Conservation (phyloP, 176 grass and related monocot species). For the Puccinellia tenuiflora region DNA sequence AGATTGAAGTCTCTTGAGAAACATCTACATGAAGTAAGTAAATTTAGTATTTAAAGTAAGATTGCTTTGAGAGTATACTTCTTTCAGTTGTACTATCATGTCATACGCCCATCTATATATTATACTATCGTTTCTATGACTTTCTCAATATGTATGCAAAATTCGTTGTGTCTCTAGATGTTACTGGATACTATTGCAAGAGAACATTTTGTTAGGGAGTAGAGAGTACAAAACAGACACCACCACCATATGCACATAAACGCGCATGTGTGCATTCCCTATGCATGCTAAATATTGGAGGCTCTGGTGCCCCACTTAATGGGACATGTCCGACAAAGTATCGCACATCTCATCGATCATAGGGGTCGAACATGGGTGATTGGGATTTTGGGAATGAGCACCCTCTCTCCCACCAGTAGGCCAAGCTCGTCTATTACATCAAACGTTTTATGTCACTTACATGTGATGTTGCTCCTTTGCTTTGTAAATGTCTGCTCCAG, state of each 20-base stretch:
- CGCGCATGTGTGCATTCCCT: not conserved
- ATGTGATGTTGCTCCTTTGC: not conserved
- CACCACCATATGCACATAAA: not conserved
- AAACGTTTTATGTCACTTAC: not conserved
- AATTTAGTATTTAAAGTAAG: slow-evolving; percentile 25
- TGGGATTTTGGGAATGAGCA: not conserved
- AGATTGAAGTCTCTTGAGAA: slow-evolving; percentile 72
- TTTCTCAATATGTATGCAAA: not conserved
- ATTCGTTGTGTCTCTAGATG: not conserved
- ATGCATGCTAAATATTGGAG: not conserved
- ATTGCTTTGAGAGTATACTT: not conserved
- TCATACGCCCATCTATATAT: not conserved
- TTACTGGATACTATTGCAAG: not conserved
- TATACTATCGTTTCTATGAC: not conserved
- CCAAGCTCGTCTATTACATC: not conserved
- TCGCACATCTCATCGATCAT: not conserved
- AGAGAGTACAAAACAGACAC: not conserved
- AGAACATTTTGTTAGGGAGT: slow-evolving; percentile 2
- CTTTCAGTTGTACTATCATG: not conserved
- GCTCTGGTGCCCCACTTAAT: not conserved
- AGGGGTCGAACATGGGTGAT: not conserved
- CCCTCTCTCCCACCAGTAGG: not conserved
- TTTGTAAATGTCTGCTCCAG: slow-evolving; percentile 6
- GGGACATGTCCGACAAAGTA: not conserved
- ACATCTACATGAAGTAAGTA: slow-evolving; percentile 82